These are phyloP conservation scores for Gossypium mustelinum DNA, from an alignment of 345 rosid species.

Conservation along the genomic window DNA sequence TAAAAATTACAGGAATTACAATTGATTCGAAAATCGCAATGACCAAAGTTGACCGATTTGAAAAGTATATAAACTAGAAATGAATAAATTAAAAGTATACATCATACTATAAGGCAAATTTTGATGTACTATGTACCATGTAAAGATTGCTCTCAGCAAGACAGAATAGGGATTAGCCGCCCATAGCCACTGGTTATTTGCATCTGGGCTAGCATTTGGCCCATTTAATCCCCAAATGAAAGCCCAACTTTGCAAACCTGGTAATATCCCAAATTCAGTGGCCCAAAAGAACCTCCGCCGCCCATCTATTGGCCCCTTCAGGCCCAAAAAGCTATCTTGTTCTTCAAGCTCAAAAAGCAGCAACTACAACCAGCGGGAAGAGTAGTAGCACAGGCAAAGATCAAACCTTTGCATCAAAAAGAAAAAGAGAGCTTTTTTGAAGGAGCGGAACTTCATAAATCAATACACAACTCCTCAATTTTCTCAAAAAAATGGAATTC, in stretches of 20 bases:
- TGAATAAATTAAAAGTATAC: no score
- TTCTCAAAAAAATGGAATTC: conserved; percentile 50
- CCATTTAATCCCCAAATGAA: background rate
- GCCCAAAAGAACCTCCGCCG: background rate
- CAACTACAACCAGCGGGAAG: background rate
- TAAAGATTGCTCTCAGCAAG: no score
- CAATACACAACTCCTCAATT: background rate
- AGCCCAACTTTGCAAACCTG: background rate
- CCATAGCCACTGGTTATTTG: background rate
- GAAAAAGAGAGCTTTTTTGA: background rate
- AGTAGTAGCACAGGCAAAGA: background rate
- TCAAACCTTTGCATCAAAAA: background rate
- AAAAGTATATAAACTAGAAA: no score
- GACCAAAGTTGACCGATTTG: no score
- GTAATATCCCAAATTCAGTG: background rate
- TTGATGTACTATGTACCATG: no score
- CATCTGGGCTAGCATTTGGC: background rate
- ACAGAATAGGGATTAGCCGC: no score
- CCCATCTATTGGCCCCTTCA: background rate
- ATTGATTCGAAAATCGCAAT: no score
- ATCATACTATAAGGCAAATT: no score
- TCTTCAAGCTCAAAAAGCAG: conserved; percentile 15
- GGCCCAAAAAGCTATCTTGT: conserved; percentile 21
- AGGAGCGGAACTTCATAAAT: background rate
- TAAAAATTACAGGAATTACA: no score